Percentiles rank a stretch among this genome's conserved stretches.
Conservation (phyloP, 2,329 filamentous ascomycete species). For the Diaporthe capsici region DNA sequence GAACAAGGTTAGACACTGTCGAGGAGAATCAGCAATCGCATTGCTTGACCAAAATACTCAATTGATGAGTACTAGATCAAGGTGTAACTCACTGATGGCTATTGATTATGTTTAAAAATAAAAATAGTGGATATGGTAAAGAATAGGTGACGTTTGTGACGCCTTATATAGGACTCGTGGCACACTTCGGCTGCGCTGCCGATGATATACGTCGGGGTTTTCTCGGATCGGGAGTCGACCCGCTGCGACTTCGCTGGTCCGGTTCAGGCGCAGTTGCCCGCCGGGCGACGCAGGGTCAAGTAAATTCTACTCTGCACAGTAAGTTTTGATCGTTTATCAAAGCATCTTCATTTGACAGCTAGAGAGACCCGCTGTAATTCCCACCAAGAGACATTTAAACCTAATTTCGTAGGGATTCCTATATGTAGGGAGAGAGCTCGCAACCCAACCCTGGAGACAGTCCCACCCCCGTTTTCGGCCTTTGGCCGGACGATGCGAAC, state of each 20-base stretch:
- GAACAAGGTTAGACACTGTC: conserved; percentile 7
- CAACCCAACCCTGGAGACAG: too few relatives aligned
- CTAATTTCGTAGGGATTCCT: not conserved
- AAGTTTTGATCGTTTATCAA: not conserved
- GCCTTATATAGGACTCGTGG: not conserved
- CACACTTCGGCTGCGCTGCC: not conserved
- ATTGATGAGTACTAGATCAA: not conserved
- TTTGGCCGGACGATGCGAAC: too few relatives aligned
- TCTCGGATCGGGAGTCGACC: conserved; percentile 10
- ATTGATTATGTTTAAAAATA: not conserved
- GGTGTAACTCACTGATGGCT: not conserved
- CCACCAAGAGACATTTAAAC: not conserved
- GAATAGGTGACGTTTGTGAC: not conserved
- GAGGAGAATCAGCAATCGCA: not conserved
- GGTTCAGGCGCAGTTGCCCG: not conserved
- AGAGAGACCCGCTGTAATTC: not conserved
- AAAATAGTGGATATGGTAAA: not conserved
- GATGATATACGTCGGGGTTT: conserved; percentile 10
- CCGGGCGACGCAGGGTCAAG: not conserved
- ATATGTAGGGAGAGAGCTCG: too few relatives aligned
- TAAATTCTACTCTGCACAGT: not conserved
- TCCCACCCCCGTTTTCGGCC: too few relatives aligned
- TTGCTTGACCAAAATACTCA: not conserved
- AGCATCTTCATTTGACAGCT: not conserved
- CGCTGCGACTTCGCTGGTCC: not conserved